phyloP scores from a whole-genome alignment of 2,329 filamentous ascomycete genomes.

The Cladosporium cucumerinum region DNA sequence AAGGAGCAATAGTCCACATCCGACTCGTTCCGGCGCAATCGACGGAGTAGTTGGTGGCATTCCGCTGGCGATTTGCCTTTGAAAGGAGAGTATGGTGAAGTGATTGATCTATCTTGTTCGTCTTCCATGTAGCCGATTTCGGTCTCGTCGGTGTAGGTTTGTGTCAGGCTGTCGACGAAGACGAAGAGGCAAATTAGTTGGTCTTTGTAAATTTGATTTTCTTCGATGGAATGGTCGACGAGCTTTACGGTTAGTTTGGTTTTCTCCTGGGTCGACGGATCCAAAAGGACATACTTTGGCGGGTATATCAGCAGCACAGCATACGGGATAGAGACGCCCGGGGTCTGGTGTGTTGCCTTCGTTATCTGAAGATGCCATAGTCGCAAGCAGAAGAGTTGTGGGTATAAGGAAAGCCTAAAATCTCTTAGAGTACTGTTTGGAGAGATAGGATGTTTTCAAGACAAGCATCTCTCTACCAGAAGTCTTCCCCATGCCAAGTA shows the following conservation, averaged over 20 bases:
- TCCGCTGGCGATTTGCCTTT: background rate
- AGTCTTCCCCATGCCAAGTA: background rate
- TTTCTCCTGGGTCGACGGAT: background rate
- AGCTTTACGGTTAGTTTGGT: background rate
- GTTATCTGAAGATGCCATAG: background rate
- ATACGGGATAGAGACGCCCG: background rate
- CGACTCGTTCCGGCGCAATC: background rate
- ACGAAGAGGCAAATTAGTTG: background rate
- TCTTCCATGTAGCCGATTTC: background rate
- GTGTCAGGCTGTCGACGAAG: background rate
- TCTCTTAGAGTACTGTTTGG: background rate
- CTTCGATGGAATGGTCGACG: background rate
- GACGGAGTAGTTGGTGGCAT: background rate
- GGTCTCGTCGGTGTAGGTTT: background rate
- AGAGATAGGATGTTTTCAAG: background rate
- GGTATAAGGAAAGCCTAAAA: background rate
- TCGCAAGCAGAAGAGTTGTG: background rate
- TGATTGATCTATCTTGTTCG: background rate
- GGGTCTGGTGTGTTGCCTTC: background rate
- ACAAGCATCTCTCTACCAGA: background rate
- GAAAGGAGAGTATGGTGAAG: background rate
- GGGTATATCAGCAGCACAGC: background rate
- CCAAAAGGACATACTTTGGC: background rate
- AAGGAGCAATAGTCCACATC: background rate
- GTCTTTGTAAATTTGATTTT: slow-evolving; percentile 1